A percentile compares a stretch with the other conserved stretches of the same genome.
Conservation (phyloP, 345 rosid genomes). For the Salix dunnii region DNA sequence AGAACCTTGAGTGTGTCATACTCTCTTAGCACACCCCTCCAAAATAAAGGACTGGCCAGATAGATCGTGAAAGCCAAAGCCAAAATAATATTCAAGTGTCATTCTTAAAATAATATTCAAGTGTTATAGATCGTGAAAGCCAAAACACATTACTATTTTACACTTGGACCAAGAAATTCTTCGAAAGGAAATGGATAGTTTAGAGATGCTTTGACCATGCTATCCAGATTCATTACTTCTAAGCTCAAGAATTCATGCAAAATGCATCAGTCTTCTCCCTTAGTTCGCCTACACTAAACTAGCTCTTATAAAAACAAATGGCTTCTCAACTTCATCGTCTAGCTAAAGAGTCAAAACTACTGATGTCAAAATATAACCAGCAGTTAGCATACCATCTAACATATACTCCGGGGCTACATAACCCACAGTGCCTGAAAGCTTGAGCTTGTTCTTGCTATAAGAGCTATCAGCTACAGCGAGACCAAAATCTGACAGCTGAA, state of each 20-base stretch:
- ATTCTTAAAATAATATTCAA: too few relatives aligned
- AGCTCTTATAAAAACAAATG: not conserved
- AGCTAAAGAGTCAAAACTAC: not conserved
- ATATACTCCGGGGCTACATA: slow-evolving; percentile 96
- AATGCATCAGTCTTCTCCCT: not conserved
- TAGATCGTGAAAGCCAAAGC: not conserved
- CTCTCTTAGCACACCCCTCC: not conserved
- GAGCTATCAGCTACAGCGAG: slow-evolving; percentile 75
- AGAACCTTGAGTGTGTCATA: not conserved
- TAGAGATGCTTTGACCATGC: not conserved
- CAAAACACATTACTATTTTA: not conserved
- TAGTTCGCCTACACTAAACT: not conserved
- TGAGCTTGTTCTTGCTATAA: slow-evolving; percentile 62
- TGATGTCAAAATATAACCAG: not conserved
- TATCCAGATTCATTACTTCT: not conserved
- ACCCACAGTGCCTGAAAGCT: slow-evolving; percentile 94
- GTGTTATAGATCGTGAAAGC: not conserved
- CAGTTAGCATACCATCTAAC: slow-evolving; percentile 59
- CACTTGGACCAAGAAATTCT: not conserved
- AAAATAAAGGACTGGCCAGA: not conserved
- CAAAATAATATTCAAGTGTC: not conserved
- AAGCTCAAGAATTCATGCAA: not conserved
- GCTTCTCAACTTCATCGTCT: not conserved
- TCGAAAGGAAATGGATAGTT: not conserved
- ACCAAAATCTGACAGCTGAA: slow-evolving; percentile 95